Conservation (phyloP, 441 rosid genomes). For the Gossypium davidsonii region DNA sequence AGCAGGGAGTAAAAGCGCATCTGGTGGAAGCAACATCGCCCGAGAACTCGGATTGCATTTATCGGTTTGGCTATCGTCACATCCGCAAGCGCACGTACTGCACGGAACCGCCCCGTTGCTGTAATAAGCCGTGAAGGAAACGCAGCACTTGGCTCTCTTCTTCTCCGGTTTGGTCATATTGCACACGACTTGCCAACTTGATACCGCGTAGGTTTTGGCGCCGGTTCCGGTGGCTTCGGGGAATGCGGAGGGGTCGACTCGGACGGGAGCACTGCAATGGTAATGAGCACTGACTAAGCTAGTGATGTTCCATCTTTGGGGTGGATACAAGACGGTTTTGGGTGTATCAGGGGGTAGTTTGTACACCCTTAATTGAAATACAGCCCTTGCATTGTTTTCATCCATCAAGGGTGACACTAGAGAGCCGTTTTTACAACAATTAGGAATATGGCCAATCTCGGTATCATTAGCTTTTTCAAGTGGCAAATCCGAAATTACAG, state of each 20-base stretch:
- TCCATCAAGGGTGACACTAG: conserved; percentile 67
- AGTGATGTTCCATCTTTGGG: conserved; percentile 54
- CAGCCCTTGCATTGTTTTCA: conserved; percentile 38
- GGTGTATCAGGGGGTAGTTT: conserved; percentile 66
- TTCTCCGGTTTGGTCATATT: conserved; percentile 60
- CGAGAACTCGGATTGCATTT: conserved; percentile 39
- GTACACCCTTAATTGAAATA: conserved; percentile 65
- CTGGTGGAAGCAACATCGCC: conserved; percentile 63
- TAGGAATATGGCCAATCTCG: conserved; percentile 48
- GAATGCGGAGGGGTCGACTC: conserved; percentile 55
- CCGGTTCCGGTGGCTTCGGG: conserved; percentile 66
- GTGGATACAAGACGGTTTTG: conserved; percentile 64
- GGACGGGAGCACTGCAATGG: conserved; percentile 56
- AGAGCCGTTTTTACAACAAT: conserved; percentile 66
- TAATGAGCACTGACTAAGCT: conserved; percentile 58
- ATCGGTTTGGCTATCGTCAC: conserved; percentile 30
- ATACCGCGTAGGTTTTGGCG: conserved; percentile 39
- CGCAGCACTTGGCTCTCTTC: conserved; percentile 56
- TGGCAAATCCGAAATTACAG: conserved; percentile 62
- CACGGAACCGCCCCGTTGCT: conserved; percentile 72
- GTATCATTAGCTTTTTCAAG: conserved; percentile 42
- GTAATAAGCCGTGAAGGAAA: conserved; percentile 82
- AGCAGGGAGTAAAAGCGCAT: conserved; percentile 59
- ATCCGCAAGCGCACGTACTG: conserved; percentile 83
- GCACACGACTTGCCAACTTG: conserved; percentile 63